These are phyloP conservation scores for Naganishia vishniacii DNA, from an alignment of 768 basidiomycete species.

Conservation along the genomic window DNA sequence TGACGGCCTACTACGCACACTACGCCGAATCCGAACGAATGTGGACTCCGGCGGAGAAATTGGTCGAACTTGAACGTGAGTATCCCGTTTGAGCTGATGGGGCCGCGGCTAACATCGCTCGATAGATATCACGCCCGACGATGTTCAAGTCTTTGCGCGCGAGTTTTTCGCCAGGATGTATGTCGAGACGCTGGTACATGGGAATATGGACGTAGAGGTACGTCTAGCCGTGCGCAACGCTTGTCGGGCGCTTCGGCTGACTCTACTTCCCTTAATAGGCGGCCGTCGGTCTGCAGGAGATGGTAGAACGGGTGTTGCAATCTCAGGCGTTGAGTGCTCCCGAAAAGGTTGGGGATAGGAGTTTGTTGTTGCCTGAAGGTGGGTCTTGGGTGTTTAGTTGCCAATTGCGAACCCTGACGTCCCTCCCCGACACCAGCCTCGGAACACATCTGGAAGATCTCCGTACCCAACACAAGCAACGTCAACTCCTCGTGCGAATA, in stretches of 20 bases:
- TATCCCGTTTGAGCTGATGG: background rate
- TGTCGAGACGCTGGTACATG: constrained; percentile 68
- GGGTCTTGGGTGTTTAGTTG: constrained; percentile 29
- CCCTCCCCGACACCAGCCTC: constrained; percentile 58
- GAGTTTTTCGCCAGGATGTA: constrained; percentile 62
- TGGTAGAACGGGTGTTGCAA: constrained; percentile 63
- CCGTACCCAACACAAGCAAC: constrained; percentile 75
- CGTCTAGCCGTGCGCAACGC: constrained; percentile 37
- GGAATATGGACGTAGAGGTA: constrained; percentile 80
- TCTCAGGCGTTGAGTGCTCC: constrained; percentile 56
- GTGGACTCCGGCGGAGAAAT: constrained; percentile 72
- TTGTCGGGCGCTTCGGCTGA: background rate
- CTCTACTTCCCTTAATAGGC: constrained; percentile 59
- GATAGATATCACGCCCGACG: constrained; percentile 65
- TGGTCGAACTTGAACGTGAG: constrained; percentile 69
- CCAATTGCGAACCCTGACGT: background rate
- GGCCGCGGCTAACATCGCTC: background rate
- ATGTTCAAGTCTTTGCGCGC: constrained; percentile 61
- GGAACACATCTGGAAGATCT: constrained; percentile 62
- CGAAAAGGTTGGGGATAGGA: constrained; percentile 54
- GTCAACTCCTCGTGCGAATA: constrained; percentile 81
- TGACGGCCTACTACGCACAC: constrained; percentile 69
- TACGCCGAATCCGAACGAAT: constrained; percentile 63
- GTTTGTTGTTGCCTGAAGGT: constrained; percentile 69
- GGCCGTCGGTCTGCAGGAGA: constrained; percentile 66